phyloP scores from a whole-genome alignment of 805 yeast genomes.

The Cyberlindnera lachancei region DNA sequence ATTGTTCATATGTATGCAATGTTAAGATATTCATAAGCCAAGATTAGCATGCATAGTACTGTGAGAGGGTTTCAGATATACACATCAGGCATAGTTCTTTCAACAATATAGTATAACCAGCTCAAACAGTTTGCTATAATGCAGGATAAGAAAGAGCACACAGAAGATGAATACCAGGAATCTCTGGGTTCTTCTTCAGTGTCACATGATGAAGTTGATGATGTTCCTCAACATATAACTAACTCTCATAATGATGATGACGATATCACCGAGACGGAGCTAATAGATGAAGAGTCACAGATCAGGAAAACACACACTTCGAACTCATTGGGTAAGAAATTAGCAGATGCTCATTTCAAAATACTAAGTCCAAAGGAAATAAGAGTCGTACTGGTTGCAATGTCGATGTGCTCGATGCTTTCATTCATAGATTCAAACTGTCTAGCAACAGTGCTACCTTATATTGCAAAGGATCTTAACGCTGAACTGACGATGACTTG shows the following conservation, averaged over 20 bases:
- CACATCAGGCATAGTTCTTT: too few species aligned
- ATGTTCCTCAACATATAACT: too few species aligned
- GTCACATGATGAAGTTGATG: too few species aligned
- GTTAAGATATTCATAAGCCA: too few species aligned
- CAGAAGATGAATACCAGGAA: too few species aligned
- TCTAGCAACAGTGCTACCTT: conserved; percentile 23
- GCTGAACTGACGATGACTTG: conserved; percentile 45
- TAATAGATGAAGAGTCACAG: neutral
- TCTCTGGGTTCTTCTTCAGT: too few species aligned
- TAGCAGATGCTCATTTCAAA: conserved; percentile 16
- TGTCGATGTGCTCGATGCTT: conserved; percentile 15
- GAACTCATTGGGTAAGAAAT: conserved; percentile 7
- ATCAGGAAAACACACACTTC: neutral
- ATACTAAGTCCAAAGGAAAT: conserved; percentile 7
- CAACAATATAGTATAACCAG: too few species aligned
- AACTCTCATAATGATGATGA: neutral
- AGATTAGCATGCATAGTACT: too few species aligned
- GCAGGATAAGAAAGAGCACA: too few species aligned
- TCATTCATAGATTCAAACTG: conserved; percentile 17
- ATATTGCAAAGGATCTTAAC: conserved; percentile 39
- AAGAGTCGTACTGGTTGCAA: conserved; percentile 9
- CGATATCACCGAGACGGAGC: neutral
- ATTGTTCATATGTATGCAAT: too few species aligned
- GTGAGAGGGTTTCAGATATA: too few species aligned
- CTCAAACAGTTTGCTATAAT: too few species aligned